Conservation (phyloP, 495 filamentous ascomycete genomes). For the Hypoxylon subgilvum region DNA sequence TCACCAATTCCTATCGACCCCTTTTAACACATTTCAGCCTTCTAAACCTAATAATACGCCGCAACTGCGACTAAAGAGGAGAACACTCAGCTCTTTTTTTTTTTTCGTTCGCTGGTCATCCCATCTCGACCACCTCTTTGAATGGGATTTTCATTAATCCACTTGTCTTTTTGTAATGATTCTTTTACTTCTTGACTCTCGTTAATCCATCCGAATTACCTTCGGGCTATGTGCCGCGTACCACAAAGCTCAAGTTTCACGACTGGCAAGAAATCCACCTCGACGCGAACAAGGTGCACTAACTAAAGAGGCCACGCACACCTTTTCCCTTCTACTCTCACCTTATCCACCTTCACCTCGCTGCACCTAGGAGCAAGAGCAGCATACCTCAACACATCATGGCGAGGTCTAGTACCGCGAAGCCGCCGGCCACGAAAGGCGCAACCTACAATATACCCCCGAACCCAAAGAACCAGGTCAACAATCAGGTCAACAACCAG, state of each 20-base stretch:
- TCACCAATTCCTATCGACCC: conserved; percentile 16
- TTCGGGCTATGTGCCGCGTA: conserved; percentile 30
- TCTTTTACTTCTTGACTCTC: conserved; percentile 55
- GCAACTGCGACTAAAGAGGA: conserved; percentile 31
- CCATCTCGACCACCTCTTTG: conserved; percentile 43
- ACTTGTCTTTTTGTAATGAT: conserved; percentile 51
- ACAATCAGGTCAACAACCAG: conserved; percentile 58
- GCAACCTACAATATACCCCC: conserved; percentile 23
- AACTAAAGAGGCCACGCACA: conserved; percentile 26
- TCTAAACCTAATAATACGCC: conserved; percentile 17
- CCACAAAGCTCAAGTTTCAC: conserved; percentile 9
- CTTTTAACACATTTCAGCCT: too few relatives aligned
- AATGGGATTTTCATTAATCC: conserved; percentile 38
- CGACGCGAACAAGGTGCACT: conserved; percentile 10
- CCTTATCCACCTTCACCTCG: conserved; percentile 4
- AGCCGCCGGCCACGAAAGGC: conserved; percentile 46
- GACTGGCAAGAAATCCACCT: not conserved
- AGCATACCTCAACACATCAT: conserved; percentile 33
- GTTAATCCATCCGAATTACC: conserved; percentile 42
- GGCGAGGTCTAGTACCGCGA: conserved; percentile 50
- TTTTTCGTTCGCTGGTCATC: too few relatives aligned
- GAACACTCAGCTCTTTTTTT: conserved; percentile 10
- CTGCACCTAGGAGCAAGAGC: not conserved
- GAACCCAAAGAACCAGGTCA: conserved; percentile 43
- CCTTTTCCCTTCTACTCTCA: conserved; percentile 20